Evolutionary conservation across 1,284 basidiomycete genomes (phyloP).

Genomic region (Bjerkandera adusta): DNA sequence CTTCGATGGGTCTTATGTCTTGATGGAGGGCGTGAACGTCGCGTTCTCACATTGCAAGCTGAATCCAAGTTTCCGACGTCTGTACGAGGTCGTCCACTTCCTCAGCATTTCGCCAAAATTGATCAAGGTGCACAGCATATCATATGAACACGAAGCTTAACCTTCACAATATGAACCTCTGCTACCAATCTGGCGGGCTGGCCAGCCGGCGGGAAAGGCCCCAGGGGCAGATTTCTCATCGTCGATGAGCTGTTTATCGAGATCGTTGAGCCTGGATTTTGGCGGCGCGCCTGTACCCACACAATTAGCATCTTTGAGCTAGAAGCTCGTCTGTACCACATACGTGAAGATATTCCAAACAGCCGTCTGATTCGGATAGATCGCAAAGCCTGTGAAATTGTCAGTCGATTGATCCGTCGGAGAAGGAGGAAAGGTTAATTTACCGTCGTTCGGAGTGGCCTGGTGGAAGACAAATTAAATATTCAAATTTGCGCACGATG

Average conservation of each 20-base stretch:
- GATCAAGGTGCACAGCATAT: too few relatives aligned
- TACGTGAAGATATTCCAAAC: conserved; percentile 53
- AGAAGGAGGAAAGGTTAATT: conserved; percentile 8
- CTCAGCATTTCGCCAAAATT: neutral
- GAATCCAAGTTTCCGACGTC: conserved; percentile 4
- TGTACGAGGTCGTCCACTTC: conserved; percentile 1
- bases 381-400: conserved; percentile 31
- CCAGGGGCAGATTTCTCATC: too few relatives aligned
- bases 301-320: too few relatives aligned
- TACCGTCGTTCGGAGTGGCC: conserved; percentile 58
- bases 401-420: neutral
- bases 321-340: too few relatives aligned
- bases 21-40: conserved; percentile 16
- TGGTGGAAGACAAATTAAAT: conserved; percentile 17
- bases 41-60: conserved; percentile 1
- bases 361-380: conserved; percentile 51
- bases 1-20: conserved; percentile 4
- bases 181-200: too few relatives aligned
- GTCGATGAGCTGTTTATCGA: conserved; percentile 13
- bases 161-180: too few relatives aligned
- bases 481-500: conserved; percentile 2
- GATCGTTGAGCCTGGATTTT: conserved; percentile 34
- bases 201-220: too few relatives aligned
- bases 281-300: conserved; percentile 32
- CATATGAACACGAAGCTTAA: too few relatives aligned